A percentile compares a stretch with the other conserved stretches of the same genome.
Evolutionary conservation across 2,329 filamentous ascomycete genomes (phyloP).

Genomic region (Cladophialophora chaetospira): DNA sequence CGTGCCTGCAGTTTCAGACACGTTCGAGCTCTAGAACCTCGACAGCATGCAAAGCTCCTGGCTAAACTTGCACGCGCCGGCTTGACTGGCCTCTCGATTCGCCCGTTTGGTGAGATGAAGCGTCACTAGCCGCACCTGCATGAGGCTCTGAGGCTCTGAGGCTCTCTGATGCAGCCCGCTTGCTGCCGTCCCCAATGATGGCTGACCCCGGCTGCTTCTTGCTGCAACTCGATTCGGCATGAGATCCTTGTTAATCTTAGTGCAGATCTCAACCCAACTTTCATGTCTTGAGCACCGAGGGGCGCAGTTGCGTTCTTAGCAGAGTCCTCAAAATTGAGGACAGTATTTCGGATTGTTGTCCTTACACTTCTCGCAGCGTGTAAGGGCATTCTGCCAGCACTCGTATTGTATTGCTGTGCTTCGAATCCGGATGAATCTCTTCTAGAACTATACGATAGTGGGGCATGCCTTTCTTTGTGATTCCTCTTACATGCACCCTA

Average conservation of each 20-base stretch:
- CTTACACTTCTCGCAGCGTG: too few relatives aligned
- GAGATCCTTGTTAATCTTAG: conserved; percentile 2
- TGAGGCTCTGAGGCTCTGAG: conserved; percentile 1
- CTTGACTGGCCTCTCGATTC: conserved; percentile 2
- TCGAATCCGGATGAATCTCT: too few relatives aligned
- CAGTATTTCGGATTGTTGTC: too few relatives aligned
- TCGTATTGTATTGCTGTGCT: too few relatives aligned
- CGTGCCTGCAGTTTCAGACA: neutral
- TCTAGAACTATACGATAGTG: too few relatives aligned
- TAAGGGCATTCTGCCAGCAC: too few relatives aligned
- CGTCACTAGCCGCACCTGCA: neutral
- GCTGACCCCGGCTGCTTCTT: neutral
- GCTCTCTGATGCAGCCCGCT: neutral
- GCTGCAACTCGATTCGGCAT: neutral
- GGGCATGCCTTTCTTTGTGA: too few relatives aligned
- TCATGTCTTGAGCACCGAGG: too few relatives aligned
- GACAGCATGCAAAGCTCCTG: neutral
- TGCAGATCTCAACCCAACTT: neutral
- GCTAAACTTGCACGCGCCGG: neutral
- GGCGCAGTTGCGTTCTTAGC: too few relatives aligned
- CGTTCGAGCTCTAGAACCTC: neutral
- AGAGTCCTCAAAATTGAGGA: too few relatives aligned
- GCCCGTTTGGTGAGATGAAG: conserved; percentile 3
- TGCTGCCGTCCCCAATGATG: neutral
- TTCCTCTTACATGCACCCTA: too few relatives aligned